These are phyloP conservation scores for Platanus orientalis DNA, from an alignment of 164 flowering plant genomes.

Conservation along the genomic window DNA sequence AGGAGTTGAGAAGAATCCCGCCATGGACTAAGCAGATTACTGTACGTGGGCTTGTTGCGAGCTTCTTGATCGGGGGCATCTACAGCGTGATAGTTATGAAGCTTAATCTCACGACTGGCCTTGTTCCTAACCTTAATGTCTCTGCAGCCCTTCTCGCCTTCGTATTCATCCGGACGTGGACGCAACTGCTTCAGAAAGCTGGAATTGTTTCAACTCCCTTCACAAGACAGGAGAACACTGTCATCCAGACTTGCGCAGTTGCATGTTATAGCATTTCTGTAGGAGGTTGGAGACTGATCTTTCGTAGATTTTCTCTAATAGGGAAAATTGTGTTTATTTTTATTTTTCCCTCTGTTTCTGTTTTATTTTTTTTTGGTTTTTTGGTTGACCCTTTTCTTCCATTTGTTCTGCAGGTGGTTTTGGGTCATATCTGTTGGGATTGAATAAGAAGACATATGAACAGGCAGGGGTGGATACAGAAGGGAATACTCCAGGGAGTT, in stretches of 20 bases:
- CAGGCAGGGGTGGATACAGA: conserved; percentile 51
- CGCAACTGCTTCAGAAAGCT: conserved; percentile 46
- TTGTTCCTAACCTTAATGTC: conserved; percentile 77
- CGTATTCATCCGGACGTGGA: conserved; percentile 66
- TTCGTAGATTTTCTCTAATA: neutral
- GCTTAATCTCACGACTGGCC: conserved; percentile 81
- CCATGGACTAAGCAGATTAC: conserved; percentile 88
- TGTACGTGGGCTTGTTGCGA: conserved; percentile 61
- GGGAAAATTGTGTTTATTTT: neutral
- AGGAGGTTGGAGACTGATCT: conserved; percentile 51
- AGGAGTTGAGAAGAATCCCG: conserved; percentile 20
- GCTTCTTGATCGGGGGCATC: conserved; percentile 57
- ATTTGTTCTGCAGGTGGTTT: conserved; percentile 64
- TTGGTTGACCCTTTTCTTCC: neutral
- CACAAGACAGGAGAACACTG: conserved; percentile 86
- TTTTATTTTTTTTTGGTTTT: neutral
- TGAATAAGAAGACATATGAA: conserved; percentile 69
- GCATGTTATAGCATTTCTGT: conserved; percentile 84
- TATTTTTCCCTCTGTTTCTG: neutral
- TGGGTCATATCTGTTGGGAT: conserved; percentile 79
- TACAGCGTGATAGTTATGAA: conserved; percentile 83
- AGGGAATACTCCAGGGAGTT: conserved; percentile 51
- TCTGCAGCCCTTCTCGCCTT: conserved; percentile 93
- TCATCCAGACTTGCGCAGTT: conserved; percentile 89
- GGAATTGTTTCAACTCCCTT: conserved; percentile 60